Percentiles rank a stretch among this genome's conserved stretches.
These are phyloP conservation scores for Apiospora rasikravindrae DNA, from an alignment of 2,329 filamentous ascomycete genomes.

Conservation along the genomic window DNA sequence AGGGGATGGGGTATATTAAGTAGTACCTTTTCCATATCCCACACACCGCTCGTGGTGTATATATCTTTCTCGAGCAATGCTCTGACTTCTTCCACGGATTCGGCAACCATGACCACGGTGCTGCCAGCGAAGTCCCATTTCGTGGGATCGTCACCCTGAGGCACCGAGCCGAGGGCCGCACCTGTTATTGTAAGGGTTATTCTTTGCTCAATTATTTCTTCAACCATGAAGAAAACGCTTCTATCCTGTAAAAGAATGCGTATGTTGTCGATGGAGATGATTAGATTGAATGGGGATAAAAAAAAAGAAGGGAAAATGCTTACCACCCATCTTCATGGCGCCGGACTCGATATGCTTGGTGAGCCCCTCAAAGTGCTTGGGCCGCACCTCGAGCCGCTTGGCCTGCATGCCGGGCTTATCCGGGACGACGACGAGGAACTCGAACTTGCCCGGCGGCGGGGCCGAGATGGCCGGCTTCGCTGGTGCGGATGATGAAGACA, in stretches of 20 bases:
- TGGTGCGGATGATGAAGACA: neutral
- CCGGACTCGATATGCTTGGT: constrained; percentile 59
- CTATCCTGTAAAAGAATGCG: constrained; percentile 7
- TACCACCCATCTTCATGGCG: constrained; percentile 68
- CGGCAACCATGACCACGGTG: constrained; percentile 69
- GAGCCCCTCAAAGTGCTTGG: constrained; percentile 63
- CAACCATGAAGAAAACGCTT: neutral
- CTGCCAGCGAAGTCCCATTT: constrained; percentile 76
- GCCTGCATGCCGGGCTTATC: constrained; percentile 65
- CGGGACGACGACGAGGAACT: constrained; percentile 73
- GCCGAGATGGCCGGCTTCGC: constrained; percentile 23
- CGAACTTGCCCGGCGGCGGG: constrained; percentile 35
- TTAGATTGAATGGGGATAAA: too few relatives aligned
- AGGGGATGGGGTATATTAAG: neutral
- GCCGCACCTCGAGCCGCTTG: constrained; percentile 66
- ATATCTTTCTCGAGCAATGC: constrained; percentile 72
- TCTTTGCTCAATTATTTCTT: neutral
- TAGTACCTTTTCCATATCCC: constrained; percentile 74
- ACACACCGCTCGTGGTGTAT: constrained; percentile 74
- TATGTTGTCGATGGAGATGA: too few relatives aligned
- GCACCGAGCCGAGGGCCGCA: constrained; percentile 69
- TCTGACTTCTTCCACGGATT: constrained; percentile 71
- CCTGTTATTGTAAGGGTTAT: constrained; percentile 45
- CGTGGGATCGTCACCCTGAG: constrained; percentile 61
- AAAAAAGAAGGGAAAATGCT: constrained; percentile 30